Conservation (phyloP, 140 eudicot species). For the Cichorium intybus region DNA sequence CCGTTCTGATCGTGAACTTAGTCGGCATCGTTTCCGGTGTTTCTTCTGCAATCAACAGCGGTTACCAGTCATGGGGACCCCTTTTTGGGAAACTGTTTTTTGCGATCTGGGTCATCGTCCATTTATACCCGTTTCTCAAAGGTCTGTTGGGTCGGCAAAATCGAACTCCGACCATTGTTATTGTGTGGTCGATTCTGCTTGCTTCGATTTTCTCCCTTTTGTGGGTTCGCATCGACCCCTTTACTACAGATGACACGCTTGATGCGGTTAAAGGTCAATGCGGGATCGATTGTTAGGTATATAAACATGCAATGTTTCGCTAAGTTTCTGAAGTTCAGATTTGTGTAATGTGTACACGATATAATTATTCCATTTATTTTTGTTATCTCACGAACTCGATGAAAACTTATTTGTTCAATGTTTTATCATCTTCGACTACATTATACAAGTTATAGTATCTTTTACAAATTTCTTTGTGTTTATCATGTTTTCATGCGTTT, state of each 20-base stretch:
- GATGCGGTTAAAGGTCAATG: constrained; percentile 44
- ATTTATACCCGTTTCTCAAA: constrained; percentile 75
- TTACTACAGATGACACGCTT: constrained; percentile 32
- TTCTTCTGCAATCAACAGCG: constrained; percentile 68
- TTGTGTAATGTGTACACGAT: constrained; percentile 2
- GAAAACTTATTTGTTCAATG: no score
- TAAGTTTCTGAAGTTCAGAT: neutral
- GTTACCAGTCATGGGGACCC: constrained; percentile 88
- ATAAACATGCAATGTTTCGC: constrained; percentile 12
- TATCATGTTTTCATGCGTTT: no score
- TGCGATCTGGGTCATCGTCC: constrained; percentile 75
- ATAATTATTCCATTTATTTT: neutral
- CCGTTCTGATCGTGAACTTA: constrained; percentile 59
- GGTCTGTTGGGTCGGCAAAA: constrained; percentile 77
- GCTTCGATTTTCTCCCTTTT: constrained; percentile 75
- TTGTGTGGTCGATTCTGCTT: constrained; percentile 75
- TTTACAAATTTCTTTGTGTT: no score
- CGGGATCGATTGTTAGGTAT: constrained; percentile 54
- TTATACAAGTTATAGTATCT: no score
- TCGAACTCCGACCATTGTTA: constrained; percentile 71
- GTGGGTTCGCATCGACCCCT: constrained; percentile 81
- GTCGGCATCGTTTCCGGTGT: constrained; percentile 71
- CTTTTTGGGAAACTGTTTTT: constrained; percentile 66
- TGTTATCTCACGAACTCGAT: neutral
- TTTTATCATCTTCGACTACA: no score